Evolutionary conservation across 441 rosid species (phyloP).

Genomic region (Mallotus japonicus): DNA sequence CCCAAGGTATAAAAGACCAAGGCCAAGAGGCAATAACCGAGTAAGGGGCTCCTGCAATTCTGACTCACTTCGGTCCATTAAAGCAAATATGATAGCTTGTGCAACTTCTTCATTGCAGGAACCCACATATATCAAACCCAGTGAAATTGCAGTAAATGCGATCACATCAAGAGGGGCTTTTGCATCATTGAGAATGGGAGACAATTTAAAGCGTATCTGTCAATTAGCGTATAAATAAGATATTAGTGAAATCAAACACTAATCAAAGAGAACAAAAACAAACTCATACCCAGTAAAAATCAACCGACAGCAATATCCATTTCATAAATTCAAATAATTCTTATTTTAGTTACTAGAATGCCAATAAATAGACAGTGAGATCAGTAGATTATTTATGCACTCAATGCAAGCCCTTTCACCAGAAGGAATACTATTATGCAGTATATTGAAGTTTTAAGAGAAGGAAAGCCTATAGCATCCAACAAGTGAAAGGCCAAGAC

Average conservation of each 20-base stretch:
- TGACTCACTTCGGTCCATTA: slow-evolving; percentile 78
- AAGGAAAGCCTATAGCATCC: not conserved
- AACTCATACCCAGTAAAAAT: not conserved
- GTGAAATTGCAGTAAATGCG: slow-evolving; percentile 82
- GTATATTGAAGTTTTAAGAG: not conserved
- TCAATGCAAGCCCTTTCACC: not conserved
- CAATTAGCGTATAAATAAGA: slow-evolving; percentile 14
- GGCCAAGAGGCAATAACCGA: slow-evolving; percentile 84
- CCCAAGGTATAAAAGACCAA: slow-evolving; percentile 92
- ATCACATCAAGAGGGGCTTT: slow-evolving; percentile 77
- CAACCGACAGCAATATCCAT: not conserved
- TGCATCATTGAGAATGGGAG: slow-evolving; percentile 68
- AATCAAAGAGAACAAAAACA: not conserved
- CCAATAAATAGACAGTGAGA: not conserved
- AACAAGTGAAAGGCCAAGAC: slow-evolving; percentile 11
- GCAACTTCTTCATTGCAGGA: slow-evolving; percentile 96
- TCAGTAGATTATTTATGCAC: not conserved
- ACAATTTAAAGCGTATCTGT: slow-evolving; percentile 62
- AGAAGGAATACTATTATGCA: not conserved
- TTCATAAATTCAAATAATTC: not conserved
- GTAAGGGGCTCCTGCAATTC: slow-evolving; percentile 77
- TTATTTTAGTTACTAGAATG: not conserved
- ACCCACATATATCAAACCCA: slow-evolving; percentile 89
- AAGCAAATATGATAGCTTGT: slow-evolving; percentile 74
- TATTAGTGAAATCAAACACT: not conserved